Conservation (phyloP, 768 basidiomycete genomes). For the Polyporus arcularius region DNA sequence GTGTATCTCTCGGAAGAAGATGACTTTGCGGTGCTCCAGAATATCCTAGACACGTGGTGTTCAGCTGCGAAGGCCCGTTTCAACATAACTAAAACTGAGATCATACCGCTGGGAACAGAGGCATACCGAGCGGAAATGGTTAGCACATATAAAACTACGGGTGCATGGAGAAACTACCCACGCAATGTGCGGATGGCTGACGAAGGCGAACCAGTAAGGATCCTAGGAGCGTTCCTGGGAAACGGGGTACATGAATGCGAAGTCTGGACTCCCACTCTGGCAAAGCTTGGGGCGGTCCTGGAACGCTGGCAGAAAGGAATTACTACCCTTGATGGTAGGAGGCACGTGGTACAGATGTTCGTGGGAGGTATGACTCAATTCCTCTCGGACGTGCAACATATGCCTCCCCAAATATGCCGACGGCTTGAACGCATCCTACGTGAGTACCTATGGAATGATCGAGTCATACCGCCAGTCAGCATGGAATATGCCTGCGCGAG, state of each 20-base stretch:
- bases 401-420: constrained; percentile 14
- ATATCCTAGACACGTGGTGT: neutral
- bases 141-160: too few relatives aligned
- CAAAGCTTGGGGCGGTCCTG: neutral
- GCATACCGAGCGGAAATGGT: neutral
- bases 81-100: neutral
- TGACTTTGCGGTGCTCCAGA: too few relatives aligned
- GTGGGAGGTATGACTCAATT: constrained; percentile 28
- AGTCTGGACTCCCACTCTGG: constrained; percentile 9
- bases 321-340: neutral
- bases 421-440: neutral
- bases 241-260: neutral
- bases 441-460: constrained; percentile 9
- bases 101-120: neutral
- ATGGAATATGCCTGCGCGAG: neutral
- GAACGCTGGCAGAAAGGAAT: neutral
- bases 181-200: neutral
- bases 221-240: neutral
- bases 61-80: neutral
- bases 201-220: neutral
- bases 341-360: constrained; percentile 23
- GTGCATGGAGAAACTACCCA: too few relatives aligned
- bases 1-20: constrained; percentile 26
- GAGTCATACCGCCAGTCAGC: neutral
- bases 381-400: constrained; percentile 25